Conservation (phyloP, 225 moss, liverwort and hornwort genomes). For the Rhytidiadelphus loreus region DNA sequence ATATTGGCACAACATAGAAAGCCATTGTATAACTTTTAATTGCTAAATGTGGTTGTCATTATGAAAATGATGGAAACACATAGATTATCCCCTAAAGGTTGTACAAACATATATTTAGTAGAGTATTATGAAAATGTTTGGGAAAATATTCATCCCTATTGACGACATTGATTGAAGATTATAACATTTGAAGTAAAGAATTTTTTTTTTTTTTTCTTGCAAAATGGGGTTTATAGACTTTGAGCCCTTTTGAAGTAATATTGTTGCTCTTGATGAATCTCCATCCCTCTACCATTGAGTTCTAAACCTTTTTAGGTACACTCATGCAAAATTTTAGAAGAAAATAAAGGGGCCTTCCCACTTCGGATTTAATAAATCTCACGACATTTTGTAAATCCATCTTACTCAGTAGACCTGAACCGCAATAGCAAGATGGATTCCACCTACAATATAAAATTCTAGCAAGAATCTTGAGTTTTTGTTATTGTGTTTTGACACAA, state of each 20-base stretch:
- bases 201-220: neutral
- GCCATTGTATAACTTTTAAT: fast-evolving
- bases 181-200: neutral
- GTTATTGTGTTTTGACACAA: no score
- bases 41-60: neutral
- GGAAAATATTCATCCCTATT: neutral
- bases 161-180: neutral
- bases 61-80: neutral
- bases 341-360: neutral
- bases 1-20: neutral
- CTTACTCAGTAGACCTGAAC: no score
- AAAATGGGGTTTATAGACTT: fast-evolving
- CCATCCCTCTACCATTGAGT: neutral
- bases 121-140: neutral
- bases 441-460: neutral
- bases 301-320: neutral
- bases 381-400: neutral
- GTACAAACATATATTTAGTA: neutral
- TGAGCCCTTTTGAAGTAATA: neutral
- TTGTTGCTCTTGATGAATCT: neutral
- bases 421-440: no score
- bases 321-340: neutral
- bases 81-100: neutral
- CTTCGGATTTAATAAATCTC: neutral
- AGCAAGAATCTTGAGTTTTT: no score